Base-by-base conservation (phyloP, 345 rosid species). In the Camelina hispida region DNA sequence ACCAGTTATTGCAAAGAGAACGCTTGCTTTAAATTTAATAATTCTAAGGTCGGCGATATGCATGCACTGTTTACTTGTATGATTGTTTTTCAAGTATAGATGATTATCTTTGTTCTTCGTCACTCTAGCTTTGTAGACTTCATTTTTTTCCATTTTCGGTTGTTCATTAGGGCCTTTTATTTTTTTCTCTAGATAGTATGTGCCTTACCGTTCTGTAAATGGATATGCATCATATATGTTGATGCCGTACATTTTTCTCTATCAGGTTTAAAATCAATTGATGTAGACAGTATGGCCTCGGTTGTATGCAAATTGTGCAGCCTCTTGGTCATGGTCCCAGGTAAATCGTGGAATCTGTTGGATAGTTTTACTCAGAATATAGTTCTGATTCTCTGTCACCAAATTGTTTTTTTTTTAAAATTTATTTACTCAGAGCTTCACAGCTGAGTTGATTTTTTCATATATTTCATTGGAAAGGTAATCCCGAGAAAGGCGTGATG, bases 291-390 rank as follows among this genome's bases (percentile, higher is more conserved):
- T 54, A 57, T 86, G 56, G 77, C 88, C 63, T 86, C 87, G 60
- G 80, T 80, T 15, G 61, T 93, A 75, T 83, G 64, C 82, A 91
- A 93, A 77, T 40, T 91, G 65, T 91, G 90, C 79, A 83, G 97
- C 84, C 83, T 93, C 73, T 80, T 91, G 79, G 86, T 93, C 79
- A 84, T 89, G 80, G 75, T 86, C 79, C 96, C 96, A 87, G 94
- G 98, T 91, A 51, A 59, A 63, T 72, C 30, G 17, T 71, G 60
- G 40, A 62, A 23, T 22, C 62, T 35, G 50, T 58, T 70, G 16
- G 17, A 23, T 68, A 16, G n/a, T 22, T 57, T 69, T 62, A 30
- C 43, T 66, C 20, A 73, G 5, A 44, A 40, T 44, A 42, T 30
- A 20, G 62, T 38, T 60, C 10, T 53, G 53, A 54, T 55, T 44